Evolutionary conservation across 257 asterid genomes (phyloP).

Genomic region (Salvia hispanica): DNA sequence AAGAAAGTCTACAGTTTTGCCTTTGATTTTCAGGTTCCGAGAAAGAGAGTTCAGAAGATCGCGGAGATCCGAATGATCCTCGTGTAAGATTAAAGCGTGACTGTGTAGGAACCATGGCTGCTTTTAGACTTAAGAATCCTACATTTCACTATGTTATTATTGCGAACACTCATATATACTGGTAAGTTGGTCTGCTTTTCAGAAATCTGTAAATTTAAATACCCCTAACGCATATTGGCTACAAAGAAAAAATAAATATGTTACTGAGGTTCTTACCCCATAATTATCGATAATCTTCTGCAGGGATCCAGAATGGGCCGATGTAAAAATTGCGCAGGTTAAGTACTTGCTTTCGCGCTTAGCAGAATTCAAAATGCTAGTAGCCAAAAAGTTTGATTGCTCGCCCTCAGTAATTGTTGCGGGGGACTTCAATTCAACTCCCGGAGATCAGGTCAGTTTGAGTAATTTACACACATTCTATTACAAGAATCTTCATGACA

Average conservation of each 20-base stretch:
- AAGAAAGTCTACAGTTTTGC: constrained; percentile 17
- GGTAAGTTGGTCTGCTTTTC: constrained; percentile 47
- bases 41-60: constrained; percentile 43
- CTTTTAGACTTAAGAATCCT: constrained; percentile 69
- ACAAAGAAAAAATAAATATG: background rate
- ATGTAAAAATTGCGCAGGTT: constrained; percentile 89
- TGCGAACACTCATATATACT: constrained; percentile 83
- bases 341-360: constrained; percentile 77
- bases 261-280: constrained; percentile 9
- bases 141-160: constrained; percentile 58
- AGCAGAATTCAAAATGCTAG: constrained; percentile 57
- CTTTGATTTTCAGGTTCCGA: constrained; percentile 42
- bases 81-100: constrained; percentile 88
- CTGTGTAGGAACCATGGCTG: constrained; percentile 90
- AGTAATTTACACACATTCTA: background rate
- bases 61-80: constrained; percentile 79
- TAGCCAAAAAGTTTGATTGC: constrained; percentile 60
- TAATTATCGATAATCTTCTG: constrained; percentile 14
- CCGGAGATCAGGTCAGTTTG: constrained; percentile 70
- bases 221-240: background rate
- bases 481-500: constrained; percentile 4
- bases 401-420: constrained; percentile 65
- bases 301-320: constrained; percentile 95
- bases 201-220: background rate
- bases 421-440: constrained; percentile 89